Evolutionary conservation across 805 yeast species (phyloP).

Genomic region (Kazachstania kunashirensis): DNA sequence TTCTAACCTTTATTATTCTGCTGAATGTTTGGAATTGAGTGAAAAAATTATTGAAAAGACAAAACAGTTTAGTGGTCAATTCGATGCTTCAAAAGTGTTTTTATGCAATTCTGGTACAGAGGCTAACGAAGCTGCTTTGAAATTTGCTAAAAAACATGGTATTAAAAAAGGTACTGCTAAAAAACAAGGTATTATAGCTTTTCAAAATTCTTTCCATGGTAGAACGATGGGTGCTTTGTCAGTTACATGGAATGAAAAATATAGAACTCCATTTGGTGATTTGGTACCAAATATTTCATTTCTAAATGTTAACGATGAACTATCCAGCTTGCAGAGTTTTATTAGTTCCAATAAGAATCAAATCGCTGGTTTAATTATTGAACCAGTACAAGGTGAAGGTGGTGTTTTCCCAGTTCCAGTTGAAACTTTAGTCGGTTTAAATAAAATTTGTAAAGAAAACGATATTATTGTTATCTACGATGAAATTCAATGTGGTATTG

Average conservation of each 20-base stretch:
- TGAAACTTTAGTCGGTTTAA: constrained; percentile 58
- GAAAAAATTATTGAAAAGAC: constrained; percentile 64
- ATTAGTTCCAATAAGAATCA: constrained; percentile 31
- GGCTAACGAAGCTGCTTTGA: constrained; percentile 72
- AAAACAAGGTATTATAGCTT: constrained; percentile 76
- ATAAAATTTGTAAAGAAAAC: constrained; percentile 54
- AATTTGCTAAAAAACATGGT: constrained; percentile 76
- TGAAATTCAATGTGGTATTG: constrained; percentile 95
- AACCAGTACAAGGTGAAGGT: constrained; percentile 98
- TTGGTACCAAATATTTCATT: constrained; percentile 75
- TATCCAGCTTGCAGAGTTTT: constrained; percentile 18
- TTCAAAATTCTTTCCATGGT: constrained; percentile 88
- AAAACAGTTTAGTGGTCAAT: constrained; percentile 65
- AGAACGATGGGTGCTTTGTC: constrained; percentile 89
- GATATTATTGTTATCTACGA: constrained; percentile 79
- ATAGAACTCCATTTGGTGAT: constrained; percentile 85
- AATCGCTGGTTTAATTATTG: constrained; percentile 80
- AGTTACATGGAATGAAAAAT: constrained; percentile 87
- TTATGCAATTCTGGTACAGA: constrained; percentile 68
- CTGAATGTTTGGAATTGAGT: constrained; percentile 74
- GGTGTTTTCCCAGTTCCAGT: constrained; percentile 65
- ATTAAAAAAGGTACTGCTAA: constrained; percentile 36
- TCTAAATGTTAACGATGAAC: constrained; percentile 30
- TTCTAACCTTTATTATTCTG: constrained; percentile 77
- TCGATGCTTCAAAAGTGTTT: constrained; percentile 64